phyloP scores from a whole-genome alignment of 768 basidiomycete genomes.

The Suillus fuscotomentosus region DNA sequence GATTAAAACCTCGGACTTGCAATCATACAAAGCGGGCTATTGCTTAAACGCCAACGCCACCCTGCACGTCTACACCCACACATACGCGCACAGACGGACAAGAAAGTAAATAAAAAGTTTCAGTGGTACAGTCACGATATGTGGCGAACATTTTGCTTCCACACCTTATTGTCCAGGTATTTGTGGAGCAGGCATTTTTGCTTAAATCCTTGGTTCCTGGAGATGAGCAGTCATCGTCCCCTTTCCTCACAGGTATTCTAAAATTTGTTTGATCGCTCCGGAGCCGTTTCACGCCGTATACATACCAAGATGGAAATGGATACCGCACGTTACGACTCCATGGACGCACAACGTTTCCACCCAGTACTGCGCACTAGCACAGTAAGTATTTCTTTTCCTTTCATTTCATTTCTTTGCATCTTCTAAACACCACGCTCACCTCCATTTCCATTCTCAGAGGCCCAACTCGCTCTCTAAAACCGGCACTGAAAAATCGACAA shows the following conservation, averaged over 20 bases:
- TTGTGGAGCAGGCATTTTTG: background rate
- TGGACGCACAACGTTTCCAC: constrained; percentile 34
- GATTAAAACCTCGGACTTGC: background rate
- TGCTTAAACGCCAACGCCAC: constrained; percentile 2
- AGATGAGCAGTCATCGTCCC: background rate
- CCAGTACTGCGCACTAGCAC: constrained; percentile 19
- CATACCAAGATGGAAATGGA: background rate
- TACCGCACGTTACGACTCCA: constrained; percentile 23
- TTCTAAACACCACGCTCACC: constrained; percentile 21
- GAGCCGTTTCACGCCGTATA: background rate
- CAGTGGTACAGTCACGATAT: background rate
- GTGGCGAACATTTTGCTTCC: background rate
- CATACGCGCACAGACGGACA: background rate
- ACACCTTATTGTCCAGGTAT: background rate
- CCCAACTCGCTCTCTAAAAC: constrained; percentile 11
- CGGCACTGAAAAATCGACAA: constrained; percentile 14
- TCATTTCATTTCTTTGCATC: constrained; percentile 9
- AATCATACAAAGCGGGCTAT: background rate
- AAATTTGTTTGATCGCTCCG: background rate
- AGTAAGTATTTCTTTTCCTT: constrained; percentile 19
- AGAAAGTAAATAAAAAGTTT: background rate
- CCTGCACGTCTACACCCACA: background rate
- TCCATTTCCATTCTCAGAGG: constrained; percentile 17
- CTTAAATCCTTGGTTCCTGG: background rate
- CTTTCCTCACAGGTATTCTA: background rate